Conservation (phyloP, 2,329 filamentous ascomycete species). For the Zymoseptoria crescenta region DNA sequence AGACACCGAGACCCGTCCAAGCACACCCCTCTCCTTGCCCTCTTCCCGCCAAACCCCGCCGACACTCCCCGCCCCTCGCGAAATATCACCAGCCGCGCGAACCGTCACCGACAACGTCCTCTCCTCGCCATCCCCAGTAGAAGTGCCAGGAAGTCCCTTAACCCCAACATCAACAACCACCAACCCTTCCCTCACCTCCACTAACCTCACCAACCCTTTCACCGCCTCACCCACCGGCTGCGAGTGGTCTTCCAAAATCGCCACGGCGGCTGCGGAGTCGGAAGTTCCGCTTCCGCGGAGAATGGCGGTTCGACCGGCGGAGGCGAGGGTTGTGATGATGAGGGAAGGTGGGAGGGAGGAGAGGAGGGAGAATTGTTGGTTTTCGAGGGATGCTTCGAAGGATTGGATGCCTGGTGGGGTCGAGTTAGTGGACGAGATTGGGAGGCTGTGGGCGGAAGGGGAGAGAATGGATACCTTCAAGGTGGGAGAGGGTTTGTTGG, state of each 20-base stretch:
- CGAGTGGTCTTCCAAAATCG: constrained; percentile 84
- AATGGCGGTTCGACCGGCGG: constrained; percentile 90
- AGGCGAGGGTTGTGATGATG: constrained; percentile 82
- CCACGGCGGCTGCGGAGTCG: constrained; percentile 84
- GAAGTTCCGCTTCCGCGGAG: constrained; percentile 78
- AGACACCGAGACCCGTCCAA: constrained; percentile 70
- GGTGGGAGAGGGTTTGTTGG: constrained; percentile 65
- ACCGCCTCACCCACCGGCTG: constrained; percentile 57
- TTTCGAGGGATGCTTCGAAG: constrained; percentile 35
- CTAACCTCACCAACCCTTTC: constrained; percentile 83
- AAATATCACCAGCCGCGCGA: constrained; percentile 79
- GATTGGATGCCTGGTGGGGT: neutral
- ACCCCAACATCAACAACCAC: constrained; percentile 85
- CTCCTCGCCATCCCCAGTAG: constrained; percentile 35
- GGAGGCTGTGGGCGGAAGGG: constrained; percentile 16
- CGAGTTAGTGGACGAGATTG: neutral
- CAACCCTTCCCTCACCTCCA: constrained; percentile 70
- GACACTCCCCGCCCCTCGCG: constrained; percentile 70
- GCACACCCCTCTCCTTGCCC: constrained; percentile 49
- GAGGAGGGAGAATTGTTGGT: constrained; percentile 74
- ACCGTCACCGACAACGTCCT: constrained; percentile 80
- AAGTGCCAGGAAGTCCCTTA: constrained; percentile 53
- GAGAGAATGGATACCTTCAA: constrained; percentile 46
- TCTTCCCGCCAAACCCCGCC: constrained; percentile 65
- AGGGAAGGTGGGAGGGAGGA: constrained; percentile 75